Conservation (phyloP, 1,284 basidiomycete species). For the Agaricales sp. region DNA sequence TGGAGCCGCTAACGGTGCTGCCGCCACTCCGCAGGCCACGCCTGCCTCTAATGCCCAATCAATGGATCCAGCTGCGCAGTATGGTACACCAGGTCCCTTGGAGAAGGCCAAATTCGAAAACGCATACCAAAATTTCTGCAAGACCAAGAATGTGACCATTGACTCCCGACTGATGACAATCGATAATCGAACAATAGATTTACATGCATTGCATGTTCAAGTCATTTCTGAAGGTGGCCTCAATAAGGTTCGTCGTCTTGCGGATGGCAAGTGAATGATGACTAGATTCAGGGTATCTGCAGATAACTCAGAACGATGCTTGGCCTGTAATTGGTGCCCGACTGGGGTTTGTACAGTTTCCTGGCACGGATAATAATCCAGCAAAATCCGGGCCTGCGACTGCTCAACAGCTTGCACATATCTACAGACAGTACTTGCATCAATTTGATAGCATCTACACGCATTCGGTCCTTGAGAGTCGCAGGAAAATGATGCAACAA, state of each 20-base stretch:
- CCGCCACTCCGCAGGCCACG: too few relatives aligned
- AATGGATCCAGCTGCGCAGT: too few relatives aligned
- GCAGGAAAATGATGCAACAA: constrained; percentile 16
- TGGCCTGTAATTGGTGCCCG: constrained; percentile 59
- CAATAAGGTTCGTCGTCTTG: constrained; percentile 35
- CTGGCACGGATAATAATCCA: constrained; percentile 43
- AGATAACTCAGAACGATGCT: constrained; percentile 47
- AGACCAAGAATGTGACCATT: constrained; percentile 26
- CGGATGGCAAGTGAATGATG: too few relatives aligned
- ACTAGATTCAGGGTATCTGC: constrained; percentile 2
- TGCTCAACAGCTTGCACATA: constrained; percentile 45
- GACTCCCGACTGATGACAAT: constrained; percentile 30
- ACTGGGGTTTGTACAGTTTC: constrained; percentile 53
- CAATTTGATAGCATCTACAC: constrained; percentile 50
- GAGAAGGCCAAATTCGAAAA: constrained; percentile 38
- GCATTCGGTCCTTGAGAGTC: constrained; percentile 19
- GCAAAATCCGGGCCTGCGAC: constrained; percentile 46
- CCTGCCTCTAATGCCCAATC: too few relatives aligned
- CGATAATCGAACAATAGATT: constrained; percentile 43
- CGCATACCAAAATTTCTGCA: constrained; percentile 37
- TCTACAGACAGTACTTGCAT: constrained; percentile 49
- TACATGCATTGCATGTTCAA: constrained; percentile 42
- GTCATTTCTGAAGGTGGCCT: constrained; percentile 49
- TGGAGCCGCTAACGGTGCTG: too few relatives aligned
- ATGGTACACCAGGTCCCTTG: too few relatives aligned